Evolutionary conservation across 2,329 filamentous ascomycete species (phyloP).

Genomic region (Berkeleyomyces basicola): DNA sequence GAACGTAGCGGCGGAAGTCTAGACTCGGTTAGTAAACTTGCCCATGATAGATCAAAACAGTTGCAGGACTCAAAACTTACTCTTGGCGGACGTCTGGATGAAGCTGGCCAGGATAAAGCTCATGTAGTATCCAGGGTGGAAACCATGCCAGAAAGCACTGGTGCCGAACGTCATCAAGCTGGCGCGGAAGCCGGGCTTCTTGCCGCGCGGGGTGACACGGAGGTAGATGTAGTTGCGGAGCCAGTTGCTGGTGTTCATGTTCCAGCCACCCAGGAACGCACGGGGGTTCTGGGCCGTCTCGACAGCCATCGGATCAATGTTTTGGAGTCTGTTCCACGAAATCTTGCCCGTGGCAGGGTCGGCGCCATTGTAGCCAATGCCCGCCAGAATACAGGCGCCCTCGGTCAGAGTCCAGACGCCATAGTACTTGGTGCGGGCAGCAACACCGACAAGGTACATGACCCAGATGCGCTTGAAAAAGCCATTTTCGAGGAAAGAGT

Average conservation of each 20-base stretch:
- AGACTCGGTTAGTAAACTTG: slow-evolving; percentile 13
- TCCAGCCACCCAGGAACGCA: slow-evolving; percentile 83
- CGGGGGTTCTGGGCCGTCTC: slow-evolving; percentile 89
- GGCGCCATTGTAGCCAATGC: slow-evolving; percentile 85
- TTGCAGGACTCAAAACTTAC: slow-evolving; percentile 29
- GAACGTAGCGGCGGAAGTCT: slow-evolving; percentile 81
- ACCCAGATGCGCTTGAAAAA: slow-evolving; percentile 60
- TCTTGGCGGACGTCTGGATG: slow-evolving; percentile 84
- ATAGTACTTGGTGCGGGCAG: slow-evolving; percentile 83
- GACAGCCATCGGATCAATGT: slow-evolving; percentile 72
- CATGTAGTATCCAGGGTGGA: slow-evolving; percentile 92
- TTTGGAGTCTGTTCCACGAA: slow-evolving; percentile 74
- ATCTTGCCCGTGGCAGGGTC: slow-evolving; percentile 72
- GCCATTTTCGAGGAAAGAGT: slow-evolving; percentile 48
- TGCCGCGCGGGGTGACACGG: slow-evolving; percentile 82
- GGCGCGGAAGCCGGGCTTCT: slow-evolving; percentile 90
- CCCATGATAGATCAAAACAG: not conserved
- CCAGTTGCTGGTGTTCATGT: slow-evolving; percentile 98
- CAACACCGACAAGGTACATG: slow-evolving; percentile 70
- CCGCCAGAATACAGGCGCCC: slow-evolving; percentile 83
- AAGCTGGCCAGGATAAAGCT: slow-evolving; percentile 80
- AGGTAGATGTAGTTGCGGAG: slow-evolving; percentile 90
- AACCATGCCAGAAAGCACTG: slow-evolving; percentile 94
- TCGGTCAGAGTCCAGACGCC: slow-evolving; percentile 90
- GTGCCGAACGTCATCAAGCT: slow-evolving; percentile 88